phyloP scores from a whole-genome alignment of 495 filamentous ascomycete species.

The Bryoglossum gracile region DNA sequence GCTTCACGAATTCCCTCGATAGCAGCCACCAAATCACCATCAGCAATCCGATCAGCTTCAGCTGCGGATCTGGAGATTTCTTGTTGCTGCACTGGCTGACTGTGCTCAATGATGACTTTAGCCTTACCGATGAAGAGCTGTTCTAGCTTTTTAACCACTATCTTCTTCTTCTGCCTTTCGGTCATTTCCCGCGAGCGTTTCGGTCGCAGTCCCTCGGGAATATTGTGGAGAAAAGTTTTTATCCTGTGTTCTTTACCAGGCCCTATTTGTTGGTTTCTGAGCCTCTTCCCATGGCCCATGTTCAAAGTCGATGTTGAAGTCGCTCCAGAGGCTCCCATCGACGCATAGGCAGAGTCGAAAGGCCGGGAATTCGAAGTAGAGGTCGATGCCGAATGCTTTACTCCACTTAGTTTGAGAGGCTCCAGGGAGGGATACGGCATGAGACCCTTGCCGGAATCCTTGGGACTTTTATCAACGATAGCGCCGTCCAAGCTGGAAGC shows the following conservation, averaged over 20 bases:
- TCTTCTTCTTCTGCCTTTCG: conserved; percentile 61
- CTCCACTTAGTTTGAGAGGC: conserved; percentile 24
- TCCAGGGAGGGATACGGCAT: conserved; percentile 27
- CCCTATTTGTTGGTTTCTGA: conserved; percentile 20
- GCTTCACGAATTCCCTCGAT: conserved; percentile 44
- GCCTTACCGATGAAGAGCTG: conserved; percentile 71
- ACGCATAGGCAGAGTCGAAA: conserved; percentile 68
- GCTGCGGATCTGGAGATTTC: conserved; percentile 45
- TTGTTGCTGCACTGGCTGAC: conserved; percentile 43
- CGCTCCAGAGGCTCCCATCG: conserved; percentile 51
- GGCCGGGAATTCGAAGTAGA: conserved; percentile 47
- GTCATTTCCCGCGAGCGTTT: conserved; percentile 43
- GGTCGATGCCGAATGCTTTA: conserved; percentile 41
- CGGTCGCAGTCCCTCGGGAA: conserved; percentile 51
- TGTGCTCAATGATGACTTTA: conserved; percentile 31
- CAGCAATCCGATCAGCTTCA: conserved; percentile 22
- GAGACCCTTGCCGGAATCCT: conserved; percentile 26
- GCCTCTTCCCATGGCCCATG: conserved; percentile 8
- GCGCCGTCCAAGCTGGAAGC: conserved; percentile 46
- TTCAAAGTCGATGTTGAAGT: conserved; percentile 12
- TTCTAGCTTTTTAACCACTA: conserved; percentile 63
- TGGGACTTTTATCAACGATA: conserved; percentile 27
- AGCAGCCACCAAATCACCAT: background rate
- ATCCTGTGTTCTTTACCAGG: conserved; percentile 41
- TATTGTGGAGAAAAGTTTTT: conserved; percentile 52